These are phyloP conservation scores for Thraustotheca clavata DNA, from an alignment of 352 stramenopile species.

Conservation along the genomic window DNA sequence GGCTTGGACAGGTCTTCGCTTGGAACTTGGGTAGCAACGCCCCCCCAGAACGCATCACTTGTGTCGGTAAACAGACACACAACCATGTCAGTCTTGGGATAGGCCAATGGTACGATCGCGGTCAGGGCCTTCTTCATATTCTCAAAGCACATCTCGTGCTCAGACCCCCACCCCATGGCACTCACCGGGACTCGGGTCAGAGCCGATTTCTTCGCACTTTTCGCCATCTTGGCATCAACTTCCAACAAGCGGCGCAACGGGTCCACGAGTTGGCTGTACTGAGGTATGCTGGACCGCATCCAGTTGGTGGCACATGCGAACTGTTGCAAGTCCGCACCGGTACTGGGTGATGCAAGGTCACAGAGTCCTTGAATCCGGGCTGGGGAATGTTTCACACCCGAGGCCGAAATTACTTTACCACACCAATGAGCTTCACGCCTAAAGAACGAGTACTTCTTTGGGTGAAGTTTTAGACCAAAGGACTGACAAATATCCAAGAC, in stretches of 20 bases:
- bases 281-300: constrained; percentile 1
- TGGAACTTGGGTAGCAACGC: constrained; percentile 19
- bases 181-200: background rate
- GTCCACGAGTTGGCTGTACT: background rate
- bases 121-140: constrained; percentile 14
- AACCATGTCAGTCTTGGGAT: constrained; percentile 6
- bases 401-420: background rate
- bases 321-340: background rate
- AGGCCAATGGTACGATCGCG: constrained; percentile 22
- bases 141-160: constrained; percentile 18
- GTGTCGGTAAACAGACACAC: constrained; percentile 28
- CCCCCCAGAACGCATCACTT: constrained; percentile 24
- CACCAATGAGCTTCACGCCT: background rate
- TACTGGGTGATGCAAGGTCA: background rate
- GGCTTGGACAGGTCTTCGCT: background rate
- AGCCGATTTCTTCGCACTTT: background rate
- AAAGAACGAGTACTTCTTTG: background rate
- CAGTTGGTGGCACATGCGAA: constrained; percentile 5
- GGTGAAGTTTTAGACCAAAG: background rate
- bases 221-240: background rate
- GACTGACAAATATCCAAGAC: background rate
- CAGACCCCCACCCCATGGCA: constrained; percentile 3
- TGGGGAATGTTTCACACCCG: background rate
- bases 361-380: background rate
- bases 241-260: background rate